Evolutionary conservation across 208 protist genomes (phyloP).

Genomic region (Polymyxa betae): DNA sequence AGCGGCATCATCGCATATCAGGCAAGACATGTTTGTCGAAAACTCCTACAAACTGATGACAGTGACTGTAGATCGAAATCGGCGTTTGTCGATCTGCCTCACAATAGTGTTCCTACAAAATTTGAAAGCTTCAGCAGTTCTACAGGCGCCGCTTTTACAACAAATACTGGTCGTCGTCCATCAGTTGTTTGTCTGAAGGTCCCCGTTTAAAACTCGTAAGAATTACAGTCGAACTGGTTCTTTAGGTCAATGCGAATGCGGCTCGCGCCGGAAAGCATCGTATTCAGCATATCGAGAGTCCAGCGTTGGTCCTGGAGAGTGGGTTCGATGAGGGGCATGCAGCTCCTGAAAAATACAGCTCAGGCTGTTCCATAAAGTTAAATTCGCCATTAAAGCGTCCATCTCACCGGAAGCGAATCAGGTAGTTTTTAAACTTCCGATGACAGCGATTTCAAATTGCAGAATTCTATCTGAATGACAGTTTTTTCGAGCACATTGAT

Average conservation of each 20-base stretch:
- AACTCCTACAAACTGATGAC: too few species aligned
- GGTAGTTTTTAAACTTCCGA: too few species aligned
- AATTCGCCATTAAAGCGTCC: neutral
- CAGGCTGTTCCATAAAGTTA: neutral
- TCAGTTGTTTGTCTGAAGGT: neutral
- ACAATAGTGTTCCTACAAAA: too few species aligned
- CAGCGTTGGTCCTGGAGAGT: slow-evolving; percentile 2
- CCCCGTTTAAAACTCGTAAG: neutral
- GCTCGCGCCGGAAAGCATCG: slow-evolving; percentile 28
- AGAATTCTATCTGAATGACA: too few species aligned
- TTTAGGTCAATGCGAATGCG: neutral
- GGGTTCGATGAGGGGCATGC: neutral
- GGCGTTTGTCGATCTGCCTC: too few species aligned
- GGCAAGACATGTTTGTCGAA: too few species aligned
- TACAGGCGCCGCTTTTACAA: too few species aligned
- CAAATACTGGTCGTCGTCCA: neutral
- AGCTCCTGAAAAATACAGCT: neutral
- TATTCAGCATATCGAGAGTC: slow-evolving; percentile 24
- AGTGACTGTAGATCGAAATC: too few species aligned
- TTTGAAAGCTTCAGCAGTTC: too few species aligned
- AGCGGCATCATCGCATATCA: too few species aligned
- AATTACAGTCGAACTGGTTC: neutral
- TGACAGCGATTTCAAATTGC: too few species aligned
- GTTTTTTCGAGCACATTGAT: too few species aligned
- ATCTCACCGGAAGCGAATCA: neutral